Conservation (phyloP, 2,329 filamentous ascomycete species). For the Thelonectria olida region DNA sequence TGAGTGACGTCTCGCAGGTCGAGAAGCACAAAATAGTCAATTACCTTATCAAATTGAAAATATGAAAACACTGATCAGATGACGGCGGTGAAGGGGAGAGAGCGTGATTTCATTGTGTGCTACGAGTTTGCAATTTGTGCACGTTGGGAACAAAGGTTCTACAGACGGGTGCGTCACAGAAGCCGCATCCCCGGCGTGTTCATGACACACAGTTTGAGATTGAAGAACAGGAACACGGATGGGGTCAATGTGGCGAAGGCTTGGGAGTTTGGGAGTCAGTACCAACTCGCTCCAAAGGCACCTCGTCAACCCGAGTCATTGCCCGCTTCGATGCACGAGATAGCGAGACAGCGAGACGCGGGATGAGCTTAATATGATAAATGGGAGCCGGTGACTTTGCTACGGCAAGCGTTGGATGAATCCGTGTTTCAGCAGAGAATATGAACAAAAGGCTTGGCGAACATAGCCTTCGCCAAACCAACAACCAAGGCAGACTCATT, state of each 20-base stretch:
- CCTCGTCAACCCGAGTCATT: no score
- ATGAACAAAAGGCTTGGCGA: no score
- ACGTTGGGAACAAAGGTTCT: constrained; percentile 4
- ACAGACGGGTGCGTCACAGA: constrained; percentile 2
- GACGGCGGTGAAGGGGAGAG: constrained; percentile 8
- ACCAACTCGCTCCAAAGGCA: no score
- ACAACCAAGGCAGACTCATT: no score
- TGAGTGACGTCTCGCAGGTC: constrained; percentile 30
- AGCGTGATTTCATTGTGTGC: constrained; percentile 2
- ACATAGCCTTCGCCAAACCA: no score
- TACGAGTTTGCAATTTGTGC: not conserved
- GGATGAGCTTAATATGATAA: no score
- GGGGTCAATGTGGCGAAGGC: not conserved
- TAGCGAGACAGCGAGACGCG: no score
- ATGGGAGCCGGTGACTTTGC: no score
- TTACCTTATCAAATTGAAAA: constrained; percentile 11
- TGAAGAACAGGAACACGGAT: not conserved
- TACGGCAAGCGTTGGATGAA: no score
- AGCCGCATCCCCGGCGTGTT: not conserved
- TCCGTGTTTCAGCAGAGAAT: no score
- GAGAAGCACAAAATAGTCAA: constrained; percentile 31
- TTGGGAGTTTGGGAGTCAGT: no score
- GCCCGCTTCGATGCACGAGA: no score
- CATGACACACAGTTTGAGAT: not conserved
- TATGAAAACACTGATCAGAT: not conserved